Evolutionary conservation across 2,329 filamentous ascomycete species (phyloP).

Genomic region (Arachnopeziza araneosa): DNA sequence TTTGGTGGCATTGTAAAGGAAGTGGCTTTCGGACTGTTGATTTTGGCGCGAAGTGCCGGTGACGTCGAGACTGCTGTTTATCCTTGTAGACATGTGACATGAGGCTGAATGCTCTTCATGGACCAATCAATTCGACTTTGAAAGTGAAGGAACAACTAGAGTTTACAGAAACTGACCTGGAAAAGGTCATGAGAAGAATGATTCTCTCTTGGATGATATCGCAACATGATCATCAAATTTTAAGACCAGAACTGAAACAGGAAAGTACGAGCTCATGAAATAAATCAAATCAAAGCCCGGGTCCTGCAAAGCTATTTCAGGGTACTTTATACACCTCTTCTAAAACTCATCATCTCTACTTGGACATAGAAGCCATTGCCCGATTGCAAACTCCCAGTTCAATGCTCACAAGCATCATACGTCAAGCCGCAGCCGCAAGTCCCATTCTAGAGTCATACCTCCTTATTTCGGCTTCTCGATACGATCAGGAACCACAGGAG

Average conservation of each 20-base stretch:
- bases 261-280: background rate
- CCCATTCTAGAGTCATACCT: background rate
- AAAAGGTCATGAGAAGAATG: too few species aligned
- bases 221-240: too few species aligned
- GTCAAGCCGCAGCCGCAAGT: background rate
- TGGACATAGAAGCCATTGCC: background rate
- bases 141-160: too few species aligned
- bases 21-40: slow-evolving; percentile 2
- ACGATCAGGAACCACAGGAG: slow-evolving; percentile 57
- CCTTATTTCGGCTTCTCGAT: slow-evolving; percentile 29
- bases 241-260: background rate
- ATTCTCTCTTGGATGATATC: too few species aligned
- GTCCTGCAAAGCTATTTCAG: slow-evolving; percentile 23
- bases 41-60: slow-evolving; percentile 8
- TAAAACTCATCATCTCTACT: background rate
- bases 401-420: background rate
- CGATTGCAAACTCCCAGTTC: background rate
- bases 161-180: too few species aligned
- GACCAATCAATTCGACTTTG: background rate
- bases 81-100: slow-evolving; percentile 20
- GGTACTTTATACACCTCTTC: slow-evolving; percentile 25
- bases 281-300: background rate
- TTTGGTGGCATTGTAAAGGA: slow-evolving; percentile 14
- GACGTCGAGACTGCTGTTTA: slow-evolving; percentile 19
- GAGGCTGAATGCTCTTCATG: background rate